phyloP scores from a whole-genome alignment of 495 filamentous ascomycete genomes.

The Xanthoparmelia taractica region DNA sequence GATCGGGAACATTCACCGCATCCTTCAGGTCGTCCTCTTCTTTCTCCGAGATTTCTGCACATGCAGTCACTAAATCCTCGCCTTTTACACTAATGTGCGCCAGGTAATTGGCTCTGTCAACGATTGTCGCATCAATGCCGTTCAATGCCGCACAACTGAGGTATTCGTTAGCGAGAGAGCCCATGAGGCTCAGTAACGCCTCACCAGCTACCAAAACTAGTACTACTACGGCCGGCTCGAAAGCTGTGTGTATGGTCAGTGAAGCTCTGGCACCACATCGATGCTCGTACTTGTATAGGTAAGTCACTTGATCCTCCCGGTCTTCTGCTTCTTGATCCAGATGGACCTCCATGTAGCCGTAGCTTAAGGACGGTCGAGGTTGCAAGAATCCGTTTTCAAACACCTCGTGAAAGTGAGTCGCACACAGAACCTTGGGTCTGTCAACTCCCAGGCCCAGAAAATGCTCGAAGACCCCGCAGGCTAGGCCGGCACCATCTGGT shows the following conservation, averaged over 20 bases:
- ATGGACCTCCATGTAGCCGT: conserved; percentile 84
- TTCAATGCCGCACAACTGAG: conserved; percentile 71
- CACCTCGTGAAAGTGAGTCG: conserved; percentile 94
- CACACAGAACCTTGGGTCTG: conserved; percentile 75
- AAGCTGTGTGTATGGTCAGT: conserved; percentile 32
- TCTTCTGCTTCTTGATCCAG: conserved; percentile 53
- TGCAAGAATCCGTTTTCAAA: conserved; percentile 67
- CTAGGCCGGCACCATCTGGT: conserved; percentile 76
- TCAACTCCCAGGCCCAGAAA: conserved; percentile 53
- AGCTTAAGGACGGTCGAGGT: conserved; percentile 50
- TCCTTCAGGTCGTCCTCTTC: conserved; percentile 55
- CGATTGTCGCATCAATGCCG: conserved; percentile 62
- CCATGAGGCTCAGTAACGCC: conserved; percentile 10
- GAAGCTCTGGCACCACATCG: neutral
- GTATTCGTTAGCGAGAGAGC: conserved; percentile 7
- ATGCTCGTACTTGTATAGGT: conserved; percentile 63
- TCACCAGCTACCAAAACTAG: conserved; percentile 72
- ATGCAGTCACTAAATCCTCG: conserved; percentile 66
- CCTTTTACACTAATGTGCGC: conserved; percentile 60
- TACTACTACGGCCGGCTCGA: conserved; percentile 59
- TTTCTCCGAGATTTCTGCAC: conserved; percentile 51
- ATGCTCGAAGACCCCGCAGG: conserved; percentile 71
- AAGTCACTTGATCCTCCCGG: conserved; percentile 71
- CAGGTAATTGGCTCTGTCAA: conserved; percentile 70
- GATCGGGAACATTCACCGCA: conserved; percentile 38